phyloP scores from a whole-genome alignment of 2,329 filamentous ascomycete genomes.

The Botrytis pseudocinerea region DNA sequence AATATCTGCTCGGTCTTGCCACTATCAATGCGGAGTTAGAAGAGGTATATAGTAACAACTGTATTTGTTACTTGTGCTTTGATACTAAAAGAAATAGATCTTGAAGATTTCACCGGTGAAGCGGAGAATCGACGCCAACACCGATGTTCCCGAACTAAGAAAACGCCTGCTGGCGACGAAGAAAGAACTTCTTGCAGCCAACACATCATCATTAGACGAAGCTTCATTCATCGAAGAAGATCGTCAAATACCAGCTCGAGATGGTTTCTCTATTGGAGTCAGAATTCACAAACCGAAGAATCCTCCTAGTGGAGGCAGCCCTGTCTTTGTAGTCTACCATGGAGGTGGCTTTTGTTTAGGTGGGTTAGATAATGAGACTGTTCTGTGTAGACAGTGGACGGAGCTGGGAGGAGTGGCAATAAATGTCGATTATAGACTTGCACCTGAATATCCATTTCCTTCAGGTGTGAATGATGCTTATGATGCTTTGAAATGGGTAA shows the following conservation, averaged over 20 bases:
- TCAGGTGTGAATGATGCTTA: constrained; percentile 47
- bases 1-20: constrained; percentile 26
- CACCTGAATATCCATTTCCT: constrained; percentile 50
- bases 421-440: constrained; percentile 48
- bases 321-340: constrained; percentile 42
- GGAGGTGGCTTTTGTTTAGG: constrained; percentile 43
- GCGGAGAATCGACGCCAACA: background rate
- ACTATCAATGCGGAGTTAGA: constrained; percentile 30
- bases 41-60: constrained; percentile 22
- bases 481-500: constrained; percentile 49
- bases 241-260: constrained; percentile 32
- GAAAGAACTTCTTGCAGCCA: background rate
- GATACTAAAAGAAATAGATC: constrained; percentile 1
- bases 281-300: constrained; percentile 32
- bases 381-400: constrained; percentile 41
- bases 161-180: background rate
- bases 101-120: background rate
- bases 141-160: background rate
- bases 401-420: constrained; percentile 45
- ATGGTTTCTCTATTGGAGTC: constrained; percentile 31
- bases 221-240: constrained; percentile 32
- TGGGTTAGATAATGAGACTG: constrained; percentile 40
- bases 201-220: background rate
- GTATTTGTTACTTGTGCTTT: too few species aligned
- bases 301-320: constrained; percentile 31